Evolutionary conservation across 208 protist genomes (phyloP), one percentile per base, ranked within the genome.

Genomic region (Leishmania lainsoni): DNA sequence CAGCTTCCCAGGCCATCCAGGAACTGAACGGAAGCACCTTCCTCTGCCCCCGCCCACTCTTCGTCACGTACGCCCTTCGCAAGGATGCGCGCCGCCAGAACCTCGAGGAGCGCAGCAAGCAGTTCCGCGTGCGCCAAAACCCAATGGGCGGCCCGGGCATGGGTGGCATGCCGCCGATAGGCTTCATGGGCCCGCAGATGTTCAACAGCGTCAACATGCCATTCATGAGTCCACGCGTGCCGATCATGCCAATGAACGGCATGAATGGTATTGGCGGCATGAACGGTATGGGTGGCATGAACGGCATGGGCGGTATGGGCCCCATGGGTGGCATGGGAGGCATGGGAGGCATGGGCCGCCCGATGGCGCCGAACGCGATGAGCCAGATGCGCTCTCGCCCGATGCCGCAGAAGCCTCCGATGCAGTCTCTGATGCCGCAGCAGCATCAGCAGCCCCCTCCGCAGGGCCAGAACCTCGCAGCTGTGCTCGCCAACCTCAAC

Each of bases 51-150:
- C 99, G 99, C 80, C 98, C 99, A 49, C 93, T 99, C 56, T 99
- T 99, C 91, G 98, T 99, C 48, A 98, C 97, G 39, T 96, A 99
- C 78, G 98, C 98, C 69, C 95, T 99, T 86, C 95, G 96, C 88
- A 99, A 99, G 89, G 98, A 99, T 58, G 94, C 96, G n/a, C 93
- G 99, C 80, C 93, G 95, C 52, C 92, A 93, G 83, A 95, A 98
- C 87, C 89, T 99, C 61, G 98, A 99, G 89, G 95, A 96, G 83
- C 93, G 93, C 83, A 92, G 87, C 78, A 95, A 93, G 84, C 91
- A 95, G 86, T 88, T 87, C 77, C 92, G 93, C 88, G 92, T 96
- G 87, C 93, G 93, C 78, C 87, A 90, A 76, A 83, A 85, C 68
- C 87, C 90, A 42, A 89, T 95, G 85, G 88, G 89, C 75, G 90